phyloP scores from a whole-genome alignment of 257 asterid species.

The Solanum verrucosum region DNA sequence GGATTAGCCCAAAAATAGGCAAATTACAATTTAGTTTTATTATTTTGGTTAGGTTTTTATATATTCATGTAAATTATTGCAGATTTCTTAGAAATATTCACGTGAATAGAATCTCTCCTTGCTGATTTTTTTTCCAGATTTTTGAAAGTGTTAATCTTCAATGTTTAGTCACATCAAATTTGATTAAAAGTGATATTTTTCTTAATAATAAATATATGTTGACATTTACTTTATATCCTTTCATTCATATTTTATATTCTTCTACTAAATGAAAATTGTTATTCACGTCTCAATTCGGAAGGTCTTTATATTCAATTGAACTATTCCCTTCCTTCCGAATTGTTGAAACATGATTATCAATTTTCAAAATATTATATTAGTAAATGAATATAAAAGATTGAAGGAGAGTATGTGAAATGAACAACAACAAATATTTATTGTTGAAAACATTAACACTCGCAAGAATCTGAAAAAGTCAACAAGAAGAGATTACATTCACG shows the following conservation, averaged over 20 bases:
- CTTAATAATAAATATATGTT: not conserved
- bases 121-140: too few relatives aligned
- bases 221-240: not conserved
- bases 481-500: not conserved
- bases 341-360: not conserved
- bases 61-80: too few relatives aligned
- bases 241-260: not conserved
- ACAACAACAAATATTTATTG: too few relatives aligned
- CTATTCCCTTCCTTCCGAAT: not conserved
- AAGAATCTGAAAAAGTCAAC: not conserved
- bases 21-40: not conserved
- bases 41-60: too few relatives aligned
- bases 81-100: too few relatives aligned
- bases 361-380: too few relatives aligned
- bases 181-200: too few relatives aligned
- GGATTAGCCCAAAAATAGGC: not conserved
- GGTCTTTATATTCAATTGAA: not conserved
- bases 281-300: not conserved
- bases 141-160: not conserved
- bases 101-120: too few relatives aligned
- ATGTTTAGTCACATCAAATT: not conserved
- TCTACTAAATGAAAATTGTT: not conserved
- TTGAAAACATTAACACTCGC: not conserved
- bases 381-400: not conserved
- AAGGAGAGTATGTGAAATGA: not conserved